Evolutionary conservation across 163 green algal genomes (phyloP), one percentile per base, ranked within the genome.

Genomic region (Scenedesmus sp.): DNA sequence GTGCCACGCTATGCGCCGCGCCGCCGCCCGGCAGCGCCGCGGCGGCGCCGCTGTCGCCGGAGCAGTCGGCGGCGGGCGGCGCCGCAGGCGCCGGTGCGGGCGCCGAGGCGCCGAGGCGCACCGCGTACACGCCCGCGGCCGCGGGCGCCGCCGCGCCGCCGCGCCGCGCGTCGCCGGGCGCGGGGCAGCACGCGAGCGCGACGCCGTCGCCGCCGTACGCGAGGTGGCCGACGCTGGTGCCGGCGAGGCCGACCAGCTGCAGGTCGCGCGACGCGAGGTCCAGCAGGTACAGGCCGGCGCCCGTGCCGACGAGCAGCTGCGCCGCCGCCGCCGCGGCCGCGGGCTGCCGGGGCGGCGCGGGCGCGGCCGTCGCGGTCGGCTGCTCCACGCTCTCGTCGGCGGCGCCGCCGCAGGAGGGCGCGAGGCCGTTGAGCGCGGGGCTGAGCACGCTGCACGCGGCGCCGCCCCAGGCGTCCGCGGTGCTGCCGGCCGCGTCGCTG

Each of bases 231-330:
- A 77, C 34, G 3, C 11, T 24, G 3, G 9, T 17, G 1, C 56
- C 53, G 4, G 42, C 36, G 53, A 77, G n/a, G 13, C 54, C 69
- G 7, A 77, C n/a, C 39, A 67, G 54, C 53, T 77, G 69, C n/a
- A 77, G 47, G 11, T 42, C 47, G 24, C 29, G 50, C 4, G 50
- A 58, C 20, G 45, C 15, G 34, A 77, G 33, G 54, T 77, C 39
- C 24, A 77, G 29, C 22, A 45, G 39, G 69, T 60, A 77, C 53
- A 77, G 36, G 15, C 69, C 69, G 24, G 69, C 69, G 28, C 53
- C 64, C 24, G 69, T 77, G 39, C 69, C 69, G 9, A 77, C 53
- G 18, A 77, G 69, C 36, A 77, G 69, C 69, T 65, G 48, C 15
- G 7, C 33, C 53, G 66, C 50, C 28, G n/a, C n/a, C n/a, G 63